phyloP scores from a whole-genome alignment of 495 filamentous ascomycete species.

The Neurospora africana region DNA sequence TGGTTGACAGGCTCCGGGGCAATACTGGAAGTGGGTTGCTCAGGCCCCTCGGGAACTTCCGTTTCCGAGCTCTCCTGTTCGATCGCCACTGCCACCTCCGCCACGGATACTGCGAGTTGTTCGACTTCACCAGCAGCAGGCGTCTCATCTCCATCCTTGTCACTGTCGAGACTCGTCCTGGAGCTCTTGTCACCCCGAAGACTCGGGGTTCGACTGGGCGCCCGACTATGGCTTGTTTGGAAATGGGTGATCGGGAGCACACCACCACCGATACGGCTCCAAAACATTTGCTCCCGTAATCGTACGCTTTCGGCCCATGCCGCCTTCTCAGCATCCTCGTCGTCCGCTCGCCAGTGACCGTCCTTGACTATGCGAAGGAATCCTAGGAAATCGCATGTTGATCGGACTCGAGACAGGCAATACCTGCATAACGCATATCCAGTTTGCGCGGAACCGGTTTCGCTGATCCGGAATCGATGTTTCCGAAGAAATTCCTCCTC shows the following conservation, averaged over 20 bases:
- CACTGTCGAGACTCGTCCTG: conserved; percentile 17
- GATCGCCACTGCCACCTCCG: neutral
- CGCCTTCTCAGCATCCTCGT: conserved; percentile 61
- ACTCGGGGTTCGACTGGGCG: conserved; percentile 13
- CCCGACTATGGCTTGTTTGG: conserved; percentile 6
- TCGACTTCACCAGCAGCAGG: neutral
- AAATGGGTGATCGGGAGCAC: conserved; percentile 54
- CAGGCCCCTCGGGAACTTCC: neutral
- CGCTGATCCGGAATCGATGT: conserved; percentile 83
- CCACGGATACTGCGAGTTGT: neutral
- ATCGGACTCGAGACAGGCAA: conserved; percentile 73
- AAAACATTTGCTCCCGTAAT: conserved; percentile 90
- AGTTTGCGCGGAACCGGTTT: conserved; percentile 69
- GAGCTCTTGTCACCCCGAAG: conserved; percentile 19
- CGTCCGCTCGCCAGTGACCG: conserved; percentile 74
- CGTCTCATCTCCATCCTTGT: neutral
- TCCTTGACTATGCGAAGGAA: conserved; percentile 85
- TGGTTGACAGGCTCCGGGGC: neutral
- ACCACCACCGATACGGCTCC: conserved; percentile 81
- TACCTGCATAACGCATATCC: conserved; percentile 81
- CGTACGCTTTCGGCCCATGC: conserved; percentile 92
- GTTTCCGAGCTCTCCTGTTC: neutral
- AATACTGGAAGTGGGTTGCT: neutral
- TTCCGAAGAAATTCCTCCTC: conserved; percentile 59
- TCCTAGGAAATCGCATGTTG: conserved; percentile 82